These are phyloP conservation scores for Neotropicomus parvogracilis DNA, from an alignment of 1,284 basidiomycete species.

Conservation along the genomic window DNA sequence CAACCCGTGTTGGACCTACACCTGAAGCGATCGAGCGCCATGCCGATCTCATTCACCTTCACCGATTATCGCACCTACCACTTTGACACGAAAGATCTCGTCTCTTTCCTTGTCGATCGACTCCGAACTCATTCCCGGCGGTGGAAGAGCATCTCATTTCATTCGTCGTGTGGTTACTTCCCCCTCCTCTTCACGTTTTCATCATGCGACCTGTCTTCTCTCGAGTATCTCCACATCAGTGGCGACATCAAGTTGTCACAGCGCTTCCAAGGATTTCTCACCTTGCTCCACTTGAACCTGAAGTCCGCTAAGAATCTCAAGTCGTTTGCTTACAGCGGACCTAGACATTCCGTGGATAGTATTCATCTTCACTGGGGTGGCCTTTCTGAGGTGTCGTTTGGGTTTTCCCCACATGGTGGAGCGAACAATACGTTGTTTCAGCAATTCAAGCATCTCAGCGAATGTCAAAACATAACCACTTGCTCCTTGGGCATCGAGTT, in stretches of 20 bases:
- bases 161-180: slow-evolving; percentile 7
- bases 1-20: slow-evolving; percentile 5
- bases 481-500: not conserved
- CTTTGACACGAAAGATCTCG: slow-evolving; percentile 1
- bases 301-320: slow-evolving; percentile 13
- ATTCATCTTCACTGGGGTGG: slow-evolving; percentile 12
- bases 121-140: slow-evolving; percentile 13
- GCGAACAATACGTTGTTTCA: slow-evolving; percentile 1
- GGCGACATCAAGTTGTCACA: slow-evolving; percentile 1
- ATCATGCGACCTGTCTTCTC: slow-evolving; percentile 11
- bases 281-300: slow-evolving; percentile 4
- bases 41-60: slow-evolving; percentile 19
- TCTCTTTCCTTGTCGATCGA: slow-evolving; percentile 8
- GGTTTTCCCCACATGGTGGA: slow-evolving; percentile 4
- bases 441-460: slow-evolving; percentile 1
- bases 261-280: not conserved
- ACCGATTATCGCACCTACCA: slow-evolving; percentile 14
- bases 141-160: slow-evolving; percentile 16
- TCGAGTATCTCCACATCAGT: slow-evolving; percentile 14
- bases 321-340: slow-evolving; percentile 15
- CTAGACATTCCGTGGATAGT: not conserved
- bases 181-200: slow-evolving; percentile 13
- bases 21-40: slow-evolving; percentile 11
- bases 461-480: slow-evolving; percentile 16
- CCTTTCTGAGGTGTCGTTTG: slow-evolving; percentile 17